These are phyloP conservation scores for Pelagophyceae sp. DNA, from an alignment of 352 stramenopile genomes.

Conservation along the genomic window DNA sequence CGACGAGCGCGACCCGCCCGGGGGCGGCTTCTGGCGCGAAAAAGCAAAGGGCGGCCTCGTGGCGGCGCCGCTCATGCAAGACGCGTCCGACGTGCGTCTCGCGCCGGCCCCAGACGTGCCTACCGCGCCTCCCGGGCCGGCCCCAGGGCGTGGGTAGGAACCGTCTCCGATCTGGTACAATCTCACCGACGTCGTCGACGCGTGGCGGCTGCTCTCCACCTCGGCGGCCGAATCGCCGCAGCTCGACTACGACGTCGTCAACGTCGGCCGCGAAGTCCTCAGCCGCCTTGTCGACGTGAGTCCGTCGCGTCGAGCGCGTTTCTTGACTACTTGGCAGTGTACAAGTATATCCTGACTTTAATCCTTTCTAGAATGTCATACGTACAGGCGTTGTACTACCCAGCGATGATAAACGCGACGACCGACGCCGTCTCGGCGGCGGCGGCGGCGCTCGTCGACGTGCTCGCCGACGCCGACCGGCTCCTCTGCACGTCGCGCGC, in stretches of 20 bases:
- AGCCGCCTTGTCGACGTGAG: constrained; percentile 27
- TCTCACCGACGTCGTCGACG: not conserved
- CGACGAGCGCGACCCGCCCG: constrained; percentile 24
- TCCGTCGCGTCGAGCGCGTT: too few species aligned
- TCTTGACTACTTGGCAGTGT: constrained; percentile 16
- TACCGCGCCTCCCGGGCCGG: too few species aligned
- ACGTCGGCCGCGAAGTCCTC: constrained; percentile 41
- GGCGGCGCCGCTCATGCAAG: constrained; percentile 28
- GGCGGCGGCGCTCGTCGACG: not conserved
- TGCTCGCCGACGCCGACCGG: constrained; percentile 34
- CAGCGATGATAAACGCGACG: not conserved
- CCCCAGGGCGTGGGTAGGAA: too few species aligned
- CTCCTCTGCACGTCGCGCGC: constrained; percentile 25
- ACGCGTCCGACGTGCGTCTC: constrained; percentile 21
- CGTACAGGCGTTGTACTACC: too few species aligned
- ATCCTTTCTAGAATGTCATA: too few species aligned
- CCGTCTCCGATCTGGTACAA: too few species aligned
- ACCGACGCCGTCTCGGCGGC: not conserved
- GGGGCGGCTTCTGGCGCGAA: constrained; percentile 28
- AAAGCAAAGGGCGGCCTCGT: constrained; percentile 16
- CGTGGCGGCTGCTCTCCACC: constrained; percentile 11
- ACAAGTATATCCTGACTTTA: too few species aligned
- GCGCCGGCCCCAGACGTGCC: constrained; percentile 19
- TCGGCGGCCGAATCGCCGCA: not conserved
- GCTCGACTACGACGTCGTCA: constrained; percentile 39